Evolutionary conservation across 495 filamentous ascomycete species (phyloP), one percentile per base, ranked within the genome.

Genomic region (Trichoderma asperelloides): DNA sequence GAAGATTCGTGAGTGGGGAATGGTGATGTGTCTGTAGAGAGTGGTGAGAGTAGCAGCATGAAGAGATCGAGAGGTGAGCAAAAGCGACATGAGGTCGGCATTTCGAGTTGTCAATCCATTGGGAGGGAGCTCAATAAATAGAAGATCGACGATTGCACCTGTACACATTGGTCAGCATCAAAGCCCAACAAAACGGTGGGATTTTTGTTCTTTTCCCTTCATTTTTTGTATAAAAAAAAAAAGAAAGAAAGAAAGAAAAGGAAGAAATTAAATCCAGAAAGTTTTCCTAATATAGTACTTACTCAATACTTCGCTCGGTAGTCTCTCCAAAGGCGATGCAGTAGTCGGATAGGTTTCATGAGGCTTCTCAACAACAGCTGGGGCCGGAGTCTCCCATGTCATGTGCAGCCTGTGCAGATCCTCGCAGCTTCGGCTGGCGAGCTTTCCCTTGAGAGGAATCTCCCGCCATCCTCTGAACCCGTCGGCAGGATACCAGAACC

Each of bases 1-100:
- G 78, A 93, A 96, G 74, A 94, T 91, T 57, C 87, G 77, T 16
- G 92, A 95, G 78, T 94, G 92, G 6, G 92, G 92, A 71, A 96
- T 88, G 27, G 91, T 93, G 80, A 95, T 90, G 74, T 90, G 87
- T 70, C 85, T 81, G 80, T 95, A 95, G 47, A 96, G 84, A 55
- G 91, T 91, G 60, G 83, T 84, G 37, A 95, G 78, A 16, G 91
- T 94, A 25, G 89, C 89, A 18, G 85, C 84, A 73, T 94, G 90
- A 71, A 95, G 78, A 27, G 87, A 87, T 69, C 85, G 86, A 1
- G 91, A 95, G 13, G 91, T 87, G 39, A 94, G 79, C 45, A 96
- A 78, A 70, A 92, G 85, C 13, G 89, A 86, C 75, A 94, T 87
- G 65, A 95, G 79, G 74, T 96, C 92, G 63, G 90, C 84, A 76